Evolutionary conservation across 352 stramenopile species (phyloP).

Genomic region (Phytophthora uliginosa): DNA sequence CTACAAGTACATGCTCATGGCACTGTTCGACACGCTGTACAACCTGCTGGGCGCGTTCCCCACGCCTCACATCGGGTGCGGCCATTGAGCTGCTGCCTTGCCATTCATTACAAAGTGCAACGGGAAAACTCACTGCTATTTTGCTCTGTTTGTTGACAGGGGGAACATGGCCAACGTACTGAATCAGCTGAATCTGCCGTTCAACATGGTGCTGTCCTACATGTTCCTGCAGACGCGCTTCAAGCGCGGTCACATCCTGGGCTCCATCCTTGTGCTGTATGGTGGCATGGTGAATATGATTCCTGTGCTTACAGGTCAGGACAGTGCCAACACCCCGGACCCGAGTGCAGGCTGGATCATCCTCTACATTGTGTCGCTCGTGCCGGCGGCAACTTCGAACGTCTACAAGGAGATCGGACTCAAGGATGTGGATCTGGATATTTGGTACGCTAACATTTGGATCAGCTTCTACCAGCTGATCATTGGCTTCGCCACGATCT

Average conservation of each 20-base stretch:
- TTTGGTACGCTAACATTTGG: slow-evolving; percentile 91
- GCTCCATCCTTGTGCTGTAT: slow-evolving; percentile 89
- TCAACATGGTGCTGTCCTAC: slow-evolving; percentile 90
- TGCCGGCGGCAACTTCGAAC: slow-evolving; percentile 80
- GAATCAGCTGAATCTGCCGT: slow-evolving; percentile 86
- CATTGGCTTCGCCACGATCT: slow-evolving; percentile 76
- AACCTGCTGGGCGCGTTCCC: slow-evolving; percentile 88
- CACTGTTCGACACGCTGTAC: slow-evolving; percentile 86
- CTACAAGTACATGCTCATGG: slow-evolving; percentile 91
- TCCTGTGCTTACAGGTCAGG: slow-evolving; percentile 72
- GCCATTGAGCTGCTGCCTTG: slow-evolving; percentile 1
- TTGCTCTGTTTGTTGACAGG: slow-evolving; percentile 34
- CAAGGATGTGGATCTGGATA: slow-evolving; percentile 90
- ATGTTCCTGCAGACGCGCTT: slow-evolving; percentile 84
- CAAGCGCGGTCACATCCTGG: slow-evolving; percentile 87
- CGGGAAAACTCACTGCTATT: background rate
- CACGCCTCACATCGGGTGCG: slow-evolving; percentile 86
- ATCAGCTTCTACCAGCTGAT: slow-evolving; percentile 89
- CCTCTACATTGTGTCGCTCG: slow-evolving; percentile 81
- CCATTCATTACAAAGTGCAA: background rate
- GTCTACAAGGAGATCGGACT: slow-evolving; percentile 93
- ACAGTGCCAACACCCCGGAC: slow-evolving; percentile 79
- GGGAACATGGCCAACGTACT: slow-evolving; percentile 89
- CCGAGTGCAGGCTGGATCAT: slow-evolving; percentile 80
- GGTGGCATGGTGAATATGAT: slow-evolving; percentile 89